These are phyloP conservation scores for Corinectria fuckeliana DNA, from an alignment of 2,329 filamentous ascomycete genomes.

Conservation along the genomic window DNA sequence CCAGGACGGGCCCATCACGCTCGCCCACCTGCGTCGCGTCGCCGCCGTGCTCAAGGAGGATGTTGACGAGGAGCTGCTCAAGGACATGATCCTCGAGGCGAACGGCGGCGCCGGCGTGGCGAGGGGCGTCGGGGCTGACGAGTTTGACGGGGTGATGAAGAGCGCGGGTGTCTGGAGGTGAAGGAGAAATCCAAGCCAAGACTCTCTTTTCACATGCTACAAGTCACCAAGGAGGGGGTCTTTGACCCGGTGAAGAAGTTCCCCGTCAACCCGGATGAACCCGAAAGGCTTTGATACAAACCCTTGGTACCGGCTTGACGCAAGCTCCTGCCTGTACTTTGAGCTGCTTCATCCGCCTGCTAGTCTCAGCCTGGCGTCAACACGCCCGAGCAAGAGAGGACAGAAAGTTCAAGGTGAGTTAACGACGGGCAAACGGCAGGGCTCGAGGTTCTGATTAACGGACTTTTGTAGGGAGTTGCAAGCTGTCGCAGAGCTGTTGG, in stretches of 20 bases:
- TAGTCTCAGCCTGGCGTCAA: background rate
- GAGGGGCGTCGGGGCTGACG: conserved; percentile 74
- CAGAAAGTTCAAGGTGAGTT: conserved; percentile 1
- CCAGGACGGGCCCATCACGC: conserved; percentile 68
- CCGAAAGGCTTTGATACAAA: background rate
- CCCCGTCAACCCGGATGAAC: background rate
- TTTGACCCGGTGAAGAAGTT: background rate
- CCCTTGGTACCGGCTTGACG: background rate
- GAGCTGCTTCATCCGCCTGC: background rate
- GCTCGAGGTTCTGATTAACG: conserved; percentile 1
- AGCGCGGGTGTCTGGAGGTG: conserved; percentile 82
- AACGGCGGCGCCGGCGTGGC: conserved; percentile 79
- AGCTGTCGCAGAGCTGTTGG: conserved; percentile 1
- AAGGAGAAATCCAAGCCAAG: conserved; percentile 36
- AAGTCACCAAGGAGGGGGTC: background rate
- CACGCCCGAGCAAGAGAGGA: background rate
- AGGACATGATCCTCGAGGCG: conserved; percentile 94
- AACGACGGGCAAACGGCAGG: background rate
- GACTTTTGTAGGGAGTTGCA: background rate
- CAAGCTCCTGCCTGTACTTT: background rate
- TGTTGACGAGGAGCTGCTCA: conserved; percentile 80
- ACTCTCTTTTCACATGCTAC: background rate
- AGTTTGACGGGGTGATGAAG: conserved; percentile 87
- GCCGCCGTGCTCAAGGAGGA: conserved; percentile 84
- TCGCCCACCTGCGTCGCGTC: conserved; percentile 79